Evolutionary conservation across 192 early-diverging fungal species (phyloP).

Genomic region (Chytriomyces sp.): DNA sequence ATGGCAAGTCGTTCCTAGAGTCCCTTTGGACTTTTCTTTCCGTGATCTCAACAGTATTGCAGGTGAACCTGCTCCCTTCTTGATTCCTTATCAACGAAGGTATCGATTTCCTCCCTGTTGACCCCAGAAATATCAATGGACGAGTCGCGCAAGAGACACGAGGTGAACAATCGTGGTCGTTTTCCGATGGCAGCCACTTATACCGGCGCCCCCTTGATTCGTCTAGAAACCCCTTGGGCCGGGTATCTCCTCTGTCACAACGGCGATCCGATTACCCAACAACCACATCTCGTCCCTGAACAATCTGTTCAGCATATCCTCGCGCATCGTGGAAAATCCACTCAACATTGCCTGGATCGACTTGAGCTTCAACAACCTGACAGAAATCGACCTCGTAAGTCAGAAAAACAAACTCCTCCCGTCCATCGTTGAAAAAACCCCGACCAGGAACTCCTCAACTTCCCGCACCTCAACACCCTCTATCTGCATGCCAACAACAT

Average conservation of each 20-base stretch:
- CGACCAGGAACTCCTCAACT: slow-evolving; percentile 33
- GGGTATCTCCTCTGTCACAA: slow-evolving; percentile 13
- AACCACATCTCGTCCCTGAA: slow-evolving; percentile 13
- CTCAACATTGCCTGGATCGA: slow-evolving; percentile 44
- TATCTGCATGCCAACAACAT: slow-evolving; percentile 48
- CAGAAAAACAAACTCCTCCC: neutral
- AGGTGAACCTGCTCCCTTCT: neutral
- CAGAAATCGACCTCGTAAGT: slow-evolving; percentile 38
- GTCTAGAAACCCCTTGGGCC: neutral
- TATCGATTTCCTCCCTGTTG: too few species aligned
- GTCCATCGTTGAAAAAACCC: neutral
- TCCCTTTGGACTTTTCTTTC: slow-evolving; percentile 26
- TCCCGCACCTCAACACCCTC: slow-evolving; percentile 35
- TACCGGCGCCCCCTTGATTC: neutral
- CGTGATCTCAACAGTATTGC: slow-evolving; percentile 1
- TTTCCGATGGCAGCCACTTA: neutral
- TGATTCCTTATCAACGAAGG: neutral
- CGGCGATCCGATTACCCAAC: slow-evolving; percentile 27
- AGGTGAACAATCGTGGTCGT: neutral
- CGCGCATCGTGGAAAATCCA: slow-evolving; percentile 4
- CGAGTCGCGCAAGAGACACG: slow-evolving; percentile 9
- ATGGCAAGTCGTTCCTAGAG: slow-evolving; percentile 19
- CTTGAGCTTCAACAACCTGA: slow-evolving; percentile 46
- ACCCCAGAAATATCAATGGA: slow-evolving; percentile 3
- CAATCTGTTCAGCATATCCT: slow-evolving; percentile 1